Conservation (phyloP, 768 basidiomycete genomes). For the Boletus rubropictus region DNA sequence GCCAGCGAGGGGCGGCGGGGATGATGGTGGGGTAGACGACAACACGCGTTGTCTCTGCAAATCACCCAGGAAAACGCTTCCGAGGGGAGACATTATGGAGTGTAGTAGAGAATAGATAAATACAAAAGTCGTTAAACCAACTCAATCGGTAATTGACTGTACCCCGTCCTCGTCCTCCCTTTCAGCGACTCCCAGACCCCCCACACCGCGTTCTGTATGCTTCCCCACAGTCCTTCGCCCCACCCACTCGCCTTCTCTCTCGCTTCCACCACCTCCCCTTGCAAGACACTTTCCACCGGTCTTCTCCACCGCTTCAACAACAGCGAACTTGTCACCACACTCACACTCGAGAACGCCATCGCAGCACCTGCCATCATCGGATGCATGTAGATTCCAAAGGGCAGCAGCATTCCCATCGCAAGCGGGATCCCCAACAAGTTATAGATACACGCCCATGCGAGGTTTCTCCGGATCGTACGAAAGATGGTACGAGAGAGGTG, state of each 20-base stretch:
- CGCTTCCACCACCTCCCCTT: conserved; percentile 39
- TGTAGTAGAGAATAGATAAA: not conserved
- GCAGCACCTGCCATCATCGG: conserved; percentile 99
- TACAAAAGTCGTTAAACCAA: conserved; percentile 34
- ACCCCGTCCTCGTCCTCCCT: conserved; percentile 45
- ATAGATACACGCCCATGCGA: conserved; percentile 95
- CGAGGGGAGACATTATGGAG: conserved; percentile 46
- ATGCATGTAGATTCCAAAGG: conserved; percentile 86
- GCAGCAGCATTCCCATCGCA: conserved; percentile 95
- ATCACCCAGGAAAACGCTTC: conserved; percentile 81
- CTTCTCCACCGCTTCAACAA: conserved; percentile 81
- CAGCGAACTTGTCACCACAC: conserved; percentile 87
- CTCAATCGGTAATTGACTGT: conserved; percentile 69
- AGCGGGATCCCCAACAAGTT: conserved; percentile 91
- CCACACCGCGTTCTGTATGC: conserved; percentile 37
- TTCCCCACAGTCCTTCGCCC: conserved; percentile 28
- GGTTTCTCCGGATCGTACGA: conserved; percentile 83
- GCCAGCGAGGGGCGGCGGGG: conserved; percentile 31
- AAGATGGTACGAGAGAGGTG: conserved; percentile 88
- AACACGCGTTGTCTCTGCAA: conserved; percentile 59
- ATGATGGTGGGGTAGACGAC: conserved; percentile 49
- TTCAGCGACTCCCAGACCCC: conserved; percentile 46
- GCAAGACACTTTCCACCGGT: conserved; percentile 65
- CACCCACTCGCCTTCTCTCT: conserved; percentile 28
- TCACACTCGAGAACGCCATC: conserved; percentile 97